Evolutionary conservation across 2,329 filamentous ascomycete species (phyloP), one percentile per base, ranked within the genome.

Genomic region (Neofusicoccum ribis): DNA sequence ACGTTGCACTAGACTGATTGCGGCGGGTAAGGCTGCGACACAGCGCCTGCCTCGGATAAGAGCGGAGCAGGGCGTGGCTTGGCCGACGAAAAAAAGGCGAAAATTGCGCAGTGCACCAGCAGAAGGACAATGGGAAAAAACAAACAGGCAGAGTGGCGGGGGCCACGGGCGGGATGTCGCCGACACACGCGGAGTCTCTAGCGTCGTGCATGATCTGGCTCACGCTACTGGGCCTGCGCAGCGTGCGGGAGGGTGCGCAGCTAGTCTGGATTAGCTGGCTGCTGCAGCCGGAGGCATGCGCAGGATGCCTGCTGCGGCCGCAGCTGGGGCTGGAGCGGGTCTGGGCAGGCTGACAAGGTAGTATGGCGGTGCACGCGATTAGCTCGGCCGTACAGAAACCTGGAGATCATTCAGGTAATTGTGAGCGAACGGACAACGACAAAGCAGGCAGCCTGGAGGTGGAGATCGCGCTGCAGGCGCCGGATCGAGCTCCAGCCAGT

Each of bases 171-270:
- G 59, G 46, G 23, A 62, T 62, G 36, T 43, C 41, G 46, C 46
- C 59, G 46, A 50, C 34, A 31, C 34, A 44, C 15, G 23, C 47
- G 46, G 20, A 31, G 47, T 14, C 59, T 43, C 36, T 51, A 41
- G 59, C 59, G 47, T 31, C 47, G 59, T 62, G 59, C 59, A 51
- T 34, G 9, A 62, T 62, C 59, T 62, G 59, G 59, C 34, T 27
- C 59, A 41, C 44, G 46, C 59, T 60, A 60, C 56, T 60, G 59
- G 47, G 59, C 20, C 46, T 15, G 46, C 39, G 15, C 56, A 60
- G 41, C n/a, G 31, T 60, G 39, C 46, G 59, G 59, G 36, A 49
- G 36, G 17, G 43, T 6, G 58, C 58, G 31, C 58, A 41, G 59
- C 59, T 62, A 62, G 44, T n/a, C 46, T 62, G 20, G 36, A 51